These are phyloP conservation scores for Trichosporon ovoides DNA, from an alignment of 1,284 basidiomycete species.

Conservation along the genomic window DNA sequence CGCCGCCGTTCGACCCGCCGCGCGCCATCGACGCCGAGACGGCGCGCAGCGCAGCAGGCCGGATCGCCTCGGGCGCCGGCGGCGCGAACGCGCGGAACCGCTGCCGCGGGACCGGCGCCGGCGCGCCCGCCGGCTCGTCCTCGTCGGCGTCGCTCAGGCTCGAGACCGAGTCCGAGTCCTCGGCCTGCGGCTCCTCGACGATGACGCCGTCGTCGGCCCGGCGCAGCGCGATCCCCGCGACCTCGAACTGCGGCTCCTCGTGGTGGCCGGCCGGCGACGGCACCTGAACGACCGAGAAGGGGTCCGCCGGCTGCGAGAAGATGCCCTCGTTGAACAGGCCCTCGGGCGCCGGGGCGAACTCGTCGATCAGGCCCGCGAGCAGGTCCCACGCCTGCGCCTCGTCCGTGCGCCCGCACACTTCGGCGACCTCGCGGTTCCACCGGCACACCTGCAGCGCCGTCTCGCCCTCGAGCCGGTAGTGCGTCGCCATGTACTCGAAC, in stretches of 20 bases:
- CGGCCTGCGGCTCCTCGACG: background rate
- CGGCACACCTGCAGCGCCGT: slow-evolving; percentile 52
- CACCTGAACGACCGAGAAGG: background rate
- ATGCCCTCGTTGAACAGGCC: slow-evolving; percentile 29
- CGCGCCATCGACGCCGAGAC: background rate
- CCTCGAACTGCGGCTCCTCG: background rate
- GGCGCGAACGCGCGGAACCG: slow-evolving; percentile 24
- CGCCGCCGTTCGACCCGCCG: background rate
- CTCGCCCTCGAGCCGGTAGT: slow-evolving; percentile 61
- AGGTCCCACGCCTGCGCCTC: slow-evolving; percentile 67
- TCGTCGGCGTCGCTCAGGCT: background rate
- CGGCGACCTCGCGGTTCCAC: slow-evolving; percentile 54
- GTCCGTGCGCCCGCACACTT: slow-evolving; percentile 58
- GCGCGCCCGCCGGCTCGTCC: background rate
- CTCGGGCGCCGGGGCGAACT: slow-evolving; percentile 28
- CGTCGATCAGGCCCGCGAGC: slow-evolving; percentile 57
- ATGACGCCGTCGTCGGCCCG: slow-evolving; percentile 8
- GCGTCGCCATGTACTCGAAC: slow-evolving; percentile 61
- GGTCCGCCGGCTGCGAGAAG: slow-evolving; percentile 3
- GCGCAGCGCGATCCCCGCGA: slow-evolving; percentile 8
- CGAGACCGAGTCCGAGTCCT: slow-evolving; percentile 2
- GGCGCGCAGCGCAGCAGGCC: background rate
- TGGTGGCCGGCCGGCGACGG: slow-evolving; percentile 9
- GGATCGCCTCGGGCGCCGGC: slow-evolving; percentile 2
- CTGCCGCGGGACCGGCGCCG: background rate